These are phyloP conservation scores for Gyrodon lividus DNA, from an alignment of 768 basidiomycete genomes.

Conservation along the genomic window DNA sequence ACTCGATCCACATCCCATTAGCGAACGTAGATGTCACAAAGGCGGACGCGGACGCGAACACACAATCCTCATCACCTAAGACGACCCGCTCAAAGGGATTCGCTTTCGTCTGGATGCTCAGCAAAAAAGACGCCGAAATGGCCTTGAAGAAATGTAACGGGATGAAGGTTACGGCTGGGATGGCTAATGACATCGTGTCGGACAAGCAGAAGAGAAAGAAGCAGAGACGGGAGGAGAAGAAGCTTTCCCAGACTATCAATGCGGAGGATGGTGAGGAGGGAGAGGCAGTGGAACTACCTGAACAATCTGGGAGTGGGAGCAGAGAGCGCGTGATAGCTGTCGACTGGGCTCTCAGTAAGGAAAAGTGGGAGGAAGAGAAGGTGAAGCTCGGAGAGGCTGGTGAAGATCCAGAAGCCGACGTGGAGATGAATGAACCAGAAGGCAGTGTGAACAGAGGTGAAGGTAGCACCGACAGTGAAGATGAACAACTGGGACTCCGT, in stretches of 20 bases:
- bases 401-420: constrained; percentile 31
- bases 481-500: constrained; percentile 46
- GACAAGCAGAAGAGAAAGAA: constrained; percentile 73
- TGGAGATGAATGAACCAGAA: constrained; percentile 31
- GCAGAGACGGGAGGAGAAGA: constrained; percentile 51
- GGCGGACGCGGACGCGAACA: constrained; percentile 31
- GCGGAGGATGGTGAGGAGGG: constrained; percentile 36
- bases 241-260: constrained; percentile 31
- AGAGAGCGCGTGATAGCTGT: constrained; percentile 78
- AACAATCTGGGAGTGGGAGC: constrained; percentile 34
- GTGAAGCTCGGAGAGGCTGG: constrained; percentile 44
- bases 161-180: constrained; percentile 61
- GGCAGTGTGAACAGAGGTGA: constrained; percentile 20
- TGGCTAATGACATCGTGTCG: constrained; percentile 51
- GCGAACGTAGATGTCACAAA: constrained; percentile 30
- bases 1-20: constrained; percentile 79
- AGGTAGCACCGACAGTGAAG: constrained; percentile 38
- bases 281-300: constrained; percentile 35
- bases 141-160: constrained; percentile 83
- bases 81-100: constrained; percentile 66
- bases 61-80: constrained; percentile 8
- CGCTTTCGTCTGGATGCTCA: constrained; percentile 93
- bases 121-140: constrained; percentile 78
- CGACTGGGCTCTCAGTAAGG: constrained; percentile 95
- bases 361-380: constrained; percentile 84